phyloP scores from a whole-genome alignment of 352 stramenopile species.

The Phytophthora aleatoria region DNA sequence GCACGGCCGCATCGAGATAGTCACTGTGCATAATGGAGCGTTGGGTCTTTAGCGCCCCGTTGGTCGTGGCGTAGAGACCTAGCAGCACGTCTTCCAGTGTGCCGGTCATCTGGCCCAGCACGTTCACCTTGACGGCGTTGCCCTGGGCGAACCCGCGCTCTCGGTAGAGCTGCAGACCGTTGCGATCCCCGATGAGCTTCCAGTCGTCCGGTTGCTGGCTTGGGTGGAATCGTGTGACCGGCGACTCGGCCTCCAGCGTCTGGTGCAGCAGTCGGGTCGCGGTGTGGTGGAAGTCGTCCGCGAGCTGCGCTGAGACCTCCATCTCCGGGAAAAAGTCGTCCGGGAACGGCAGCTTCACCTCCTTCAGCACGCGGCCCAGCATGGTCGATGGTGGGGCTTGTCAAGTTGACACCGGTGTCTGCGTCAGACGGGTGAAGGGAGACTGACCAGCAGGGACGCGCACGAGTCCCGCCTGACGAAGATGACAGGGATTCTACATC shows the following conservation, averaged over 20 bases:
- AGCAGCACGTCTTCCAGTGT: constrained; percentile 69
- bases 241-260: constrained; percentile 47
- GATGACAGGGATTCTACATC: constrained; percentile 25
- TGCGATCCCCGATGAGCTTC: constrained; percentile 62
- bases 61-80: constrained; percentile 56
- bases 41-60: constrained; percentile 59
- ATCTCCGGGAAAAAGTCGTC: constrained; percentile 70
- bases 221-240: constrained; percentile 57
- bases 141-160: constrained; percentile 57
- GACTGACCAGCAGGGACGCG: constrained; percentile 16
- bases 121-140: constrained; percentile 56
- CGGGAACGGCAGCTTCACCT: constrained; percentile 67
- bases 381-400: constrained; percentile 20
- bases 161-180: constrained; percentile 59
- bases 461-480: constrained; percentile 13
- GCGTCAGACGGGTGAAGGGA: constrained; percentile 10
- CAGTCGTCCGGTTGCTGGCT: constrained; percentile 57
- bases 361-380: constrained; percentile 63
- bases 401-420: background rate
- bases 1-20: constrained; percentile 58
- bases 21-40: constrained; percentile 65
- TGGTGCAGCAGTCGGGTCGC: constrained; percentile 43
- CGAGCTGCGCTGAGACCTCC: constrained; percentile 39
- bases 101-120: constrained; percentile 50
- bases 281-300: constrained; percentile 39